phyloP scores from a whole-genome alignment of 306 rosid genomes.

The Cicer cuneatum region DNA sequence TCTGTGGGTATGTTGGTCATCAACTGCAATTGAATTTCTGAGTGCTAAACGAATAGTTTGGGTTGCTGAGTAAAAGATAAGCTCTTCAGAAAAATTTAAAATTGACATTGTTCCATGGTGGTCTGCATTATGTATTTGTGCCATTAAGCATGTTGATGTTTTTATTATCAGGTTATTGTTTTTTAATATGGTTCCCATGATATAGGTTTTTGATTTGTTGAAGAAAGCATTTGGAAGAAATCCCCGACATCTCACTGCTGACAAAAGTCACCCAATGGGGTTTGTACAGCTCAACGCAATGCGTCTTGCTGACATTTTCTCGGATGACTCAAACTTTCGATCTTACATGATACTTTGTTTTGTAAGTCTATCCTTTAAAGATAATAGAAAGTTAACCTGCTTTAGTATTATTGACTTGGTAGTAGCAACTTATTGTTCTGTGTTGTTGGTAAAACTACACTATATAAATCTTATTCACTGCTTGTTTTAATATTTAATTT shows the following conservation, averaged over 20 bases:
- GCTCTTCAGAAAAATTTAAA: conserved; percentile 25
- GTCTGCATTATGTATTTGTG: conserved; percentile 38
- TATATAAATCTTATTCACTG: conserved; percentile 8
- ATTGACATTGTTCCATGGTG: conserved; percentile 35
- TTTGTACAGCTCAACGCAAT: conserved; percentile 94
- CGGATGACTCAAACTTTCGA: conserved; percentile 94
- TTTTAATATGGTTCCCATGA: conserved; percentile 40
- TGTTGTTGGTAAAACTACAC: conserved; percentile 25
- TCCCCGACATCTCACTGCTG: conserved; percentile 51
- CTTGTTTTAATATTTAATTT: conserved; percentile 25
- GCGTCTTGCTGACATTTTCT: conserved; percentile 93
- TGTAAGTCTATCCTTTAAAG: conserved; percentile 59
- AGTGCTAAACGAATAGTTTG: conserved; percentile 20
- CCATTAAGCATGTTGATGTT: conserved; percentile 6
- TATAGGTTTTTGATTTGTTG: conserved; percentile 81
- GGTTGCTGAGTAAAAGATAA: conserved; percentile 10
- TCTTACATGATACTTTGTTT: conserved; percentile 75
- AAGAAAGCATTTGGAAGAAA: conserved; percentile 71
- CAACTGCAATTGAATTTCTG: conserved; percentile 28
- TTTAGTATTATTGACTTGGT: conserved; percentile 21
- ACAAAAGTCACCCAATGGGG: conserved; percentile 72
- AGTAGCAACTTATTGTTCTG: neutral
- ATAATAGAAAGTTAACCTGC: conserved; percentile 36
- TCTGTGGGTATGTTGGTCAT: conserved; percentile 16
- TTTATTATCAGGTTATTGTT: conserved; percentile 30